Evolutionary conservation across 257 asterid genomes (phyloP).

Genomic region (Scutellaria galericulata): DNA sequence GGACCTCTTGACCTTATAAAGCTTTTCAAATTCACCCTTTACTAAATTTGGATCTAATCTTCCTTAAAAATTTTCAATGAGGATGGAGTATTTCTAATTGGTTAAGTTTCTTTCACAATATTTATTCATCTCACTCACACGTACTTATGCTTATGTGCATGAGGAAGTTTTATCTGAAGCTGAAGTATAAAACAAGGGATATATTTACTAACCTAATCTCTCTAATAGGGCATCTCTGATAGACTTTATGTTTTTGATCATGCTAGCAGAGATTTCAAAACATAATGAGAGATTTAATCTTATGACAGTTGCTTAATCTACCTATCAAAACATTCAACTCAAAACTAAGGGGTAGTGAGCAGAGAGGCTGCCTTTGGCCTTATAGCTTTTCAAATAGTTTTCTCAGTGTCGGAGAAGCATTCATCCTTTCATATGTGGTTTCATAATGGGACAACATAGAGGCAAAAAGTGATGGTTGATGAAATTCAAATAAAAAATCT

Average conservation of each 20-base stretch:
- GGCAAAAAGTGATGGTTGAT: neutral
- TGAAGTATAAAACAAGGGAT: neutral
- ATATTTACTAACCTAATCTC: neutral
- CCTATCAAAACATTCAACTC: neutral
- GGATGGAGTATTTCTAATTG: too few species aligned
- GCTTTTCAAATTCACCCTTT: too few species aligned
- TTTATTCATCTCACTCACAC: neutral
- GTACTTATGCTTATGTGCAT: conserved; percentile 2
- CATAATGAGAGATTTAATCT: conserved; percentile 10
- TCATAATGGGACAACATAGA: conserved; percentile 7
- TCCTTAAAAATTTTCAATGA: too few species aligned
- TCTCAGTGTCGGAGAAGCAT: neutral
- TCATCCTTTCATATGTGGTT: neutral
- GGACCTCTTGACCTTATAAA: too few species aligned
- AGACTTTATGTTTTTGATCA: neutral
- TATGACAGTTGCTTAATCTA: conserved; percentile 2
- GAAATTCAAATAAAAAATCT: conserved; percentile 4
- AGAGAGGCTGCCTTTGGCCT: neutral
- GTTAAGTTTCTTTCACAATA: too few species aligned
- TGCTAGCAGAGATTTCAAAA: conserved; percentile 1
- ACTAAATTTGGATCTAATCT: too few species aligned
- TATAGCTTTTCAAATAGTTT: neutral
- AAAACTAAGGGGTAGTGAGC: neutral
- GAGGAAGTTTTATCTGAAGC: neutral
- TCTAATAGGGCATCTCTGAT: neutral